Percentiles rank a stretch among this genome's conserved stretches.
Evolutionary conservation across 2,329 filamentous ascomycete species (phyloP).

Genomic region (Ustulina deusta): DNA sequence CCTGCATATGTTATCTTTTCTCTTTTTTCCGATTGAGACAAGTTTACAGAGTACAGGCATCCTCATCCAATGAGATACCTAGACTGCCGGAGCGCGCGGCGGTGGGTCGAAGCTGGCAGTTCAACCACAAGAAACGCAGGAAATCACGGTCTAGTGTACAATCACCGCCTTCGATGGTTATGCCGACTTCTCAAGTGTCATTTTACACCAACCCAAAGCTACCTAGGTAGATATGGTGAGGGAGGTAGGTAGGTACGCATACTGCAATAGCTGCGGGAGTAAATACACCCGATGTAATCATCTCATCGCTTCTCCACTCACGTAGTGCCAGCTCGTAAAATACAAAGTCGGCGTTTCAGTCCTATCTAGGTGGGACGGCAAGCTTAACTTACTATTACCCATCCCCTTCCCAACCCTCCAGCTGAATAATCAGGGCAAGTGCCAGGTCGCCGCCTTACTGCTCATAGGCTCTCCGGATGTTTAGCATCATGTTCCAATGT

Average conservation of each 20-base stretch:
- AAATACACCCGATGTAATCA: not conserved
- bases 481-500: not conserved
- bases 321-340: not conserved
- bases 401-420: not conserved
- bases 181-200: not conserved
- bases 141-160: not conserved
- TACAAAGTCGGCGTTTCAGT: slow-evolving; percentile 1
- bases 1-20: slow-evolving; percentile 3
- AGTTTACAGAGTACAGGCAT: not conserved
- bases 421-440: not conserved
- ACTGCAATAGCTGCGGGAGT: not conserved
- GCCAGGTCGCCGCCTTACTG: not conserved
- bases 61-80: not conserved
- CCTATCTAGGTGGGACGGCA: not conserved
- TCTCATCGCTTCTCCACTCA: not conserved
- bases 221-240: not conserved
- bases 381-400: not conserved
- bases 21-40: not conserved
- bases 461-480: not conserved
- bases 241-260: not conserved
- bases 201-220: not conserved
- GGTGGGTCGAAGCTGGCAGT: not conserved
- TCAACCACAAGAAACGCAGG: slow-evolving; percentile 1
- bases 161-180: not conserved
- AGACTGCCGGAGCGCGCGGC: not conserved